Percentiles rank a stretch among this genome's conserved stretches.
Conservation (phyloP, 768 basidiomycete species). For the Tricholoma sp. region DNA sequence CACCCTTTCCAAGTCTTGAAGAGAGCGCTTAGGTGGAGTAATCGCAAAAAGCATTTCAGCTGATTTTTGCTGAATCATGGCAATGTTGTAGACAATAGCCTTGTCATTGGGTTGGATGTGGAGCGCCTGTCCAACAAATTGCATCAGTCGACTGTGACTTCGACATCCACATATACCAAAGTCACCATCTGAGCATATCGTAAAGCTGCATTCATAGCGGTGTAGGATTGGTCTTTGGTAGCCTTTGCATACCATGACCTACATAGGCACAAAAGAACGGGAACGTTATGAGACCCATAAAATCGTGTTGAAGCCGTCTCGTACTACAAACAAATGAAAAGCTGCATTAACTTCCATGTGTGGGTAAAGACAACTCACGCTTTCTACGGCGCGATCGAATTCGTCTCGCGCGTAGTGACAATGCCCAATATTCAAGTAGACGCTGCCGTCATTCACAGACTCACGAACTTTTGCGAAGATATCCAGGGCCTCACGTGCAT, state of each 20-base stretch:
- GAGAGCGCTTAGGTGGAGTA: conserved; percentile 66
- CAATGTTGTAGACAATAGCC: conserved; percentile 89
- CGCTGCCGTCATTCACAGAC: conserved; percentile 72
- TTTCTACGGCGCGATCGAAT: conserved; percentile 93
- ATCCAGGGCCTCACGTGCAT: conserved; percentile 82
- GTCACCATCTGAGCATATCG: conserved; percentile 75
- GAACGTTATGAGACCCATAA: conserved; percentile 66
- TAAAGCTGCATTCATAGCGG: conserved; percentile 79
- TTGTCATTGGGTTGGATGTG: conserved; percentile 86
- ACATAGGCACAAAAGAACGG: conserved; percentile 80
- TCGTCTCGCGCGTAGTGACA: conserved; percentile 92
- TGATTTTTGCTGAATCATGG: conserved; percentile 97
- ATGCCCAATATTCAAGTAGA: conserved; percentile 95
- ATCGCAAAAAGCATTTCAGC: conserved; percentile 84
- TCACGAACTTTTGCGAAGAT: conserved; percentile 91
- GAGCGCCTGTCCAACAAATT: conserved; percentile 54
- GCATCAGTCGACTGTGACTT: conserved; percentile 2
- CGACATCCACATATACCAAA: background rate
- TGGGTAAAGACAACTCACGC: conserved; percentile 47
- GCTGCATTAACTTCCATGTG: background rate
- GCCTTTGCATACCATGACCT: conserved; percentile 95
- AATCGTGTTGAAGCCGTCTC: conserved; percentile 84
- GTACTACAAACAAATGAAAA: conserved; percentile 49
- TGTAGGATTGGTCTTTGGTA: conserved; percentile 79
- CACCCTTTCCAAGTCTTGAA: conserved; percentile 73